These are phyloP conservation scores for Hypsizygus ulmarius DNA, from an alignment of 1,284 basidiomycete genomes.

Conservation along the genomic window DNA sequence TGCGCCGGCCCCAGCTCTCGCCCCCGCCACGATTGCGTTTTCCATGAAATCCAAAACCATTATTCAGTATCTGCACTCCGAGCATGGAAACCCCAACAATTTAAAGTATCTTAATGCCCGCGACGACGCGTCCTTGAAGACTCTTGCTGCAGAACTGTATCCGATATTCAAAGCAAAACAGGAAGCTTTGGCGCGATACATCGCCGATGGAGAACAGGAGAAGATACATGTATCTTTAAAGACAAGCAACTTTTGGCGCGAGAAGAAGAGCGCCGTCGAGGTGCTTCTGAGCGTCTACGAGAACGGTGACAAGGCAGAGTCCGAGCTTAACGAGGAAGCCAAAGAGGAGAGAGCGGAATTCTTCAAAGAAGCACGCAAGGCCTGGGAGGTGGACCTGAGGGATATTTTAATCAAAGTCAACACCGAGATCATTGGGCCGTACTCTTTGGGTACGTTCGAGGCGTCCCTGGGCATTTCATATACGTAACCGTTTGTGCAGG, in stretches of 20 bases:
- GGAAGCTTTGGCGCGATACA: slow-evolving; percentile 51
- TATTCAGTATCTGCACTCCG: slow-evolving; percentile 64
- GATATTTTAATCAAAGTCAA: slow-evolving; percentile 40
- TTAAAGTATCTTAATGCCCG: slow-evolving; percentile 52
- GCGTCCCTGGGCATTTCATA: slow-evolving; percentile 20
- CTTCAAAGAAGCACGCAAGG: slow-evolving; percentile 36
- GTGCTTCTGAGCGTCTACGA: slow-evolving; percentile 44
- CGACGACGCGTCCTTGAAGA: slow-evolving; percentile 42
- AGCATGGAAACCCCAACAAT: slow-evolving; percentile 49
- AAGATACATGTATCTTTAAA: slow-evolving; percentile 56
- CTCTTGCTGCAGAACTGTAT: slow-evolving; percentile 37
- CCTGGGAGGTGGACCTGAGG: slow-evolving; percentile 36
- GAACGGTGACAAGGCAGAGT: slow-evolving; percentile 41
- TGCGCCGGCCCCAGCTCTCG: slow-evolving; percentile 73
- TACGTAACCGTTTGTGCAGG: slow-evolving; percentile 43
- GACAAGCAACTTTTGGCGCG: slow-evolving; percentile 56
- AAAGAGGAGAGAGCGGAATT: slow-evolving; percentile 51
- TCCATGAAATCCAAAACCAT: slow-evolving; percentile 55
- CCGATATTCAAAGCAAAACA: slow-evolving; percentile 50
- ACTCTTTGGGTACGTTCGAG: slow-evolving; percentile 56
- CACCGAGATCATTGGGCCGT: slow-evolving; percentile 69
- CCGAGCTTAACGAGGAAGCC: slow-evolving; percentile 47
- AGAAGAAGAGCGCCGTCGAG: slow-evolving; percentile 48
- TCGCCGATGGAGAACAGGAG: slow-evolving; percentile 48
- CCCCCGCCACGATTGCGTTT: slow-evolving; percentile 80